Evolutionary conservation across 108 stramenopile species (phyloP), one percentile per base, ranked within the genome.

Genomic region (Bacterosira constricta): DNA sequence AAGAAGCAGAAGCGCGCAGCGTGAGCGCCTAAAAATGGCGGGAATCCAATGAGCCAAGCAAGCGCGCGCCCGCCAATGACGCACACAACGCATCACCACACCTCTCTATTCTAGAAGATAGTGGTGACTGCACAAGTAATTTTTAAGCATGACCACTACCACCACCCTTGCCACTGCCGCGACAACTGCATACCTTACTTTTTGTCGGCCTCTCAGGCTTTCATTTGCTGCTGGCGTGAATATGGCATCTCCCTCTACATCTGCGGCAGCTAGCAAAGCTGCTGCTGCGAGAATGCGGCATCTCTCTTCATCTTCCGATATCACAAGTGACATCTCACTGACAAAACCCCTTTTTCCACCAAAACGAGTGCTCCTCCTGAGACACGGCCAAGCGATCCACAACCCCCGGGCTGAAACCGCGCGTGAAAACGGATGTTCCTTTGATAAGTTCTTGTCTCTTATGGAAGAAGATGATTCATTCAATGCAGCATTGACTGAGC

Each of bases 301-400:
- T 20, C 61, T 54, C 29, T 29, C 71, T 18, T 42, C 50, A 37
- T 37, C 36, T 27, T 55, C 11, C 6, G 18, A 29, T 1, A 32
- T 26, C 10, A 47, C 61, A 20, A 55, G 52, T 1, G 38, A 47
- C 13, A 27, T 30, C 0, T 20, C 55, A 58, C 36, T 37, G 17
- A 34, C 42, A 25, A 54, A 31, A 6, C 69, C 70, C 1, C 20
- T 71, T 36, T 34, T 70, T 11, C 60, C 69, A 69, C 79, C 75
- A 30, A 90, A 86, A 70, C 68, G 71, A 6, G 23, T 90, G n/a
- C 73, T 66, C 18, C 57, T 92, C 39, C 39, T 92, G 8, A 66
- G 91, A 35, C 91, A 92, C 46, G 92, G 89, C 7, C 92, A 93
- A 67, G 92, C 92, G 2, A 34, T 71, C 10, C 92, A 93, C 78